Base-by-base conservation (phyloP, 371 early-diverging fungal genomes). In the Mucor sp. region DNA sequence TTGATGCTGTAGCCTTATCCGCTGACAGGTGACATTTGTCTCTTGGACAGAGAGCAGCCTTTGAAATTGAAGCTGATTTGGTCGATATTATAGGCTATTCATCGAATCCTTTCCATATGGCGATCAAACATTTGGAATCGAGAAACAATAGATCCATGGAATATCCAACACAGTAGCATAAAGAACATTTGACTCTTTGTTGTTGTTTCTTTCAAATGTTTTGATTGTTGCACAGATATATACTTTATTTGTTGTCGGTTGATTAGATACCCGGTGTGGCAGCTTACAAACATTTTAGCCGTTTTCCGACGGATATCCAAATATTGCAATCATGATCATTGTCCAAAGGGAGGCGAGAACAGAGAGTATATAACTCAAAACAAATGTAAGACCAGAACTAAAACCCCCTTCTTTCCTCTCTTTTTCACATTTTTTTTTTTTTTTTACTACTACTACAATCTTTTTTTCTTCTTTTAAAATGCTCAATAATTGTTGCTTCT, bases 401-500 rank as follows among this genome's bases (percentile, higher is more conserved):
- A 25, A 23, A 35, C 11, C 30, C 30, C 43, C 23, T 47, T 25
- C 15, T 58, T 50, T 41, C 41, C 28, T 63, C 41, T 62, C 23
- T 58, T 61, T 66, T 23, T 41, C 59, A 15, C 28, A 62, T 32
- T 59, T 66, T 30, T 62, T 60, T 66, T 32, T 59, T 66, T 30
- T 62, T 60, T 50, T 48, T 28, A 43, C 21, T n/a, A 30, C 30
- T 12, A 44, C 25, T 17, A 12, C 37, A n/a, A 17, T n/a, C 17
- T 44, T 44, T 44, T 30, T 6, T 30, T 30, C 6, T 30, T 30
- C 30, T 30, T 30, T 30, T 30, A 67, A 55, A 57, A 71, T 71
- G 72, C 64, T 71, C n/a, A 76, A 74, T 17, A 76, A 79, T 44
- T 79, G 79, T 60, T 79, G 79, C 61, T 79, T 79, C 35, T 79